A percentile compares a stretch with the other conserved stretches of the same genome.
These are phyloP conservation scores for Calonectria fujianensis DNA, from an alignment of 2,329 filamentous ascomycete genomes.

Conservation along the genomic window DNA sequence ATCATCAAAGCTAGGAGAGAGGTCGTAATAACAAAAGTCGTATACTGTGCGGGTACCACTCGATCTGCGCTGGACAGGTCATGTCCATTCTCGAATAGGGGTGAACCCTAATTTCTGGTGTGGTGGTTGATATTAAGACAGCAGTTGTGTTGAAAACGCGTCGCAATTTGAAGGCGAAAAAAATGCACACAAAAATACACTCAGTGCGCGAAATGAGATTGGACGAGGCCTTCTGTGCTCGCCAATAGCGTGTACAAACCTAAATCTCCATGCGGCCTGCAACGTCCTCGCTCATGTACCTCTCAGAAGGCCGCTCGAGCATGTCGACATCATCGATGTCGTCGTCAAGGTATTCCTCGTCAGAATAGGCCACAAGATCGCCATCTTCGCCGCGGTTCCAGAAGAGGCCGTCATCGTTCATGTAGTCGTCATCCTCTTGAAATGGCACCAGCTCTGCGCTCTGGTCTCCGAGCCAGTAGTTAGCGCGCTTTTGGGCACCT, in stretches of 20 bases:
- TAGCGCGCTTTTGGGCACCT: slow-evolving; percentile 80
- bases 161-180: neutral
- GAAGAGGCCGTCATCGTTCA: slow-evolving; percentile 70
- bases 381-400: slow-evolving; percentile 77
- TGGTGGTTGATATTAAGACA: slow-evolving; percentile 40
- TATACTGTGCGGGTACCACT: slow-evolving; percentile 38
- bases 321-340: slow-evolving; percentile 66
- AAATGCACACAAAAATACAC: slow-evolving; percentile 33
- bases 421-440: slow-evolving; percentile 68
- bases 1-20: slow-evolving; percentile 41
- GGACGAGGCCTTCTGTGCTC: slow-evolving; percentile 5
- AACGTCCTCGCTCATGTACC: slow-evolving; percentile 78
- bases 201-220: slow-evolving; percentile 31
- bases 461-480: slow-evolving; percentile 89
- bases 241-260: slow-evolving; percentile 27
- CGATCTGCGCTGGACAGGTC: neutral
- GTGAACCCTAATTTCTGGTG: neutral
- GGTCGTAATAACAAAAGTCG: slow-evolving; percentile 32
- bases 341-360: slow-evolving; percentile 70
- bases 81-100: neutral
- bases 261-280: slow-evolving; percentile 78
- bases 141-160: slow-evolving; percentile 47
- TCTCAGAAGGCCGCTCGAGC: slow-evolving; percentile 66
- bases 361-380: slow-evolving; percentile 72
- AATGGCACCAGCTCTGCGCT: slow-evolving; percentile 69